Evolutionary conservation across 768 basidiomycete species (phyloP).

Genomic region (Russula foetens): DNA sequence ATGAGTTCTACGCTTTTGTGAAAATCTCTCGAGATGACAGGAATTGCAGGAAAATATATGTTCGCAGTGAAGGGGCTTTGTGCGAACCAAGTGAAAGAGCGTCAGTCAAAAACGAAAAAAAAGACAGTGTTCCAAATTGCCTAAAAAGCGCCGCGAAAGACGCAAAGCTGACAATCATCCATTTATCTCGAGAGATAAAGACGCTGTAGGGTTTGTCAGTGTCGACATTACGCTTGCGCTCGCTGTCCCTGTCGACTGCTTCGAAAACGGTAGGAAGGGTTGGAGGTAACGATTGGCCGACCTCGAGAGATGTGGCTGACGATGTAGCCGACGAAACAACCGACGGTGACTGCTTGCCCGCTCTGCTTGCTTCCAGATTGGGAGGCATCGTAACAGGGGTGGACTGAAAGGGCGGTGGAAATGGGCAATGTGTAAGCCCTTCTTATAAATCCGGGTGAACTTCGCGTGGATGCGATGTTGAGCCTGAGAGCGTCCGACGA

Average conservation of each 20-base stretch:
- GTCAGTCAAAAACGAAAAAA: not conserved
- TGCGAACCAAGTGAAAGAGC: not conserved
- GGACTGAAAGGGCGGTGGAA: no score
- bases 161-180: slow-evolving; percentile 54
- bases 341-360: no score
- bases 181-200: slow-evolving; percentile 52
- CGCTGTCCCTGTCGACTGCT: no score
- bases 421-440: no score
- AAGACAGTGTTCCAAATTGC: slow-evolving; percentile 28
- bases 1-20: slow-evolving; percentile 61
- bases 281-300: not conserved
- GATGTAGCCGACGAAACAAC: no score
- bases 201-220: slow-evolving; percentile 36
- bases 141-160: slow-evolving; percentile 58
- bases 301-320: not conserved
- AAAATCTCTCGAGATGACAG: slow-evolving; percentile 53
- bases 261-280: not conserved
- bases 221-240: slow-evolving; percentile 22
- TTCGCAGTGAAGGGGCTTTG: slow-evolving; percentile 66
- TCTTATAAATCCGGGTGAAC: no score
- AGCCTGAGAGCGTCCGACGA: no score
- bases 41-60: slow-evolving; percentile 77
- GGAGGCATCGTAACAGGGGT: no score
- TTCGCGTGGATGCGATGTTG: no score
- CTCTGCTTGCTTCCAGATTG: no score